Evolutionary conservation across 306 rosid species (phyloP).

Genomic region (Dryas alaskensis): DNA sequence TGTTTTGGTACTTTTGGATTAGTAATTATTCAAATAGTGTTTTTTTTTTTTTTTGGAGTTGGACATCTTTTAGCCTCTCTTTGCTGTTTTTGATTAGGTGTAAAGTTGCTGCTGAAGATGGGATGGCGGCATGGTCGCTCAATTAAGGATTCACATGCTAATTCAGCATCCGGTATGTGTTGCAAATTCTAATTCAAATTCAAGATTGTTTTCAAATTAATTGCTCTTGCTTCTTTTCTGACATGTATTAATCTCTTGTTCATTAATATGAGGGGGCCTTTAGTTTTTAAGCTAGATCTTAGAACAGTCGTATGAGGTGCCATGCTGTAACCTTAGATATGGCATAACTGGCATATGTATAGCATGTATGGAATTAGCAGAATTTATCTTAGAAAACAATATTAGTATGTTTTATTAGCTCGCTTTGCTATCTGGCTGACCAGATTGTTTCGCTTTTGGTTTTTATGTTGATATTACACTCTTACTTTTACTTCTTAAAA

Average conservation of each 20-base stretch:
- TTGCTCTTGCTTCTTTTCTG: not conserved
- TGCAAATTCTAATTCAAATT: not conserved
- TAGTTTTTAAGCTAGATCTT: no score
- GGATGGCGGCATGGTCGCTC: constrained; percentile 98
- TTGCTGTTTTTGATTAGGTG: constrained; percentile 50
- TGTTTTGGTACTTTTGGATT: constrained; percentile 29
- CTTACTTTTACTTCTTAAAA: no score
- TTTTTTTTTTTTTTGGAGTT: not conserved
- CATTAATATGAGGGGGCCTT: not conserved
- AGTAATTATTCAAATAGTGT: constrained; percentile 7
- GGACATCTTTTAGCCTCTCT: constrained; percentile 17
- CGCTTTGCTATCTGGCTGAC: not conserved
- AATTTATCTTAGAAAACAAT: not conserved
- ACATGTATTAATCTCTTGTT: not conserved
- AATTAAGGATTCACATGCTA: constrained; percentile 73
- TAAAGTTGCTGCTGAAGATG: constrained; percentile 85
- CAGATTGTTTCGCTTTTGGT: no score
- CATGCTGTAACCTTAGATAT: not conserved
- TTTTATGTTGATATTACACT: not conserved
- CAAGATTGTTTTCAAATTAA: constrained; percentile 9
- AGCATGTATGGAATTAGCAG: not conserved
- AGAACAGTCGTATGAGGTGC: not conserved
- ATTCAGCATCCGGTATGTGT: constrained; percentile 60
- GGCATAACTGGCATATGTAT: not conserved
- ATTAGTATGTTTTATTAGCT: not conserved